A percentile compares a stretch with the other conserved stretches of the same genome.
Evolutionary conservation across 441 rosid species (phyloP).

Genomic region (Theobroma grandiflorum): DNA sequence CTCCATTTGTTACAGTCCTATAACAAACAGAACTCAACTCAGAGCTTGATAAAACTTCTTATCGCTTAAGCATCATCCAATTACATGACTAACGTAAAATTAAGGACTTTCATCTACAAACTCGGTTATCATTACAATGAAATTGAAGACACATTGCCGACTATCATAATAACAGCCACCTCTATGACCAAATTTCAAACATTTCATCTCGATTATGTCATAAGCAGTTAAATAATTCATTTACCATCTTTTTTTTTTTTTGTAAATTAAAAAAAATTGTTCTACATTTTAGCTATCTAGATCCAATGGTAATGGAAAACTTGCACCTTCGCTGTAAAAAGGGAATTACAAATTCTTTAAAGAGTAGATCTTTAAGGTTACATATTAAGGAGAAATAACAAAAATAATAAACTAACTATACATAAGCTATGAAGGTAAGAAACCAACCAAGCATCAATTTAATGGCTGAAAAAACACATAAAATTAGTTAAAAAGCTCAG

Average conservation of each 20-base stretch:
- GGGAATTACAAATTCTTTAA: background rate
- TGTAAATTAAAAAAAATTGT: background rate
- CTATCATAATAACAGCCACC: background rate
- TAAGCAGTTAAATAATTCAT: background rate
- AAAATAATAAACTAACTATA: background rate
- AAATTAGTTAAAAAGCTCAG: background rate
- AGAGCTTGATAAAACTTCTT: background rate
- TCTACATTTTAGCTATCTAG: slow-evolving; percentile 4
- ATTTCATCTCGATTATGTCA: background rate
- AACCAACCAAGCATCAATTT: slow-evolving; percentile 4
- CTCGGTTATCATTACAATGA: background rate
- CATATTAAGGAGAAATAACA: background rate
- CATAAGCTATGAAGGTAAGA: background rate
- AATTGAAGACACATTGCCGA: background rate
- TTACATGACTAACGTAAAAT: background rate
- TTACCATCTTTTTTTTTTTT: background rate
- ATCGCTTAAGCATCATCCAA: background rate
- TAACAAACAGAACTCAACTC: background rate
- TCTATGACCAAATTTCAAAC: slow-evolving; percentile 10
- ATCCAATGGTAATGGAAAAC: slow-evolving; percentile 8
- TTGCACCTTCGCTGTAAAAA: background rate
- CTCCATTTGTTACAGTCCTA: background rate
- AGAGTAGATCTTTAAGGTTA: background rate
- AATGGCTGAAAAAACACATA: background rate
- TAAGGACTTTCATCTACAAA: background rate